A percentile compares a stretch with the other conserved stretches of the same genome.
Evolutionary conservation across 371 early-diverging fungal species (phyloP).

Genomic region (Circinella umbellata): DNA sequence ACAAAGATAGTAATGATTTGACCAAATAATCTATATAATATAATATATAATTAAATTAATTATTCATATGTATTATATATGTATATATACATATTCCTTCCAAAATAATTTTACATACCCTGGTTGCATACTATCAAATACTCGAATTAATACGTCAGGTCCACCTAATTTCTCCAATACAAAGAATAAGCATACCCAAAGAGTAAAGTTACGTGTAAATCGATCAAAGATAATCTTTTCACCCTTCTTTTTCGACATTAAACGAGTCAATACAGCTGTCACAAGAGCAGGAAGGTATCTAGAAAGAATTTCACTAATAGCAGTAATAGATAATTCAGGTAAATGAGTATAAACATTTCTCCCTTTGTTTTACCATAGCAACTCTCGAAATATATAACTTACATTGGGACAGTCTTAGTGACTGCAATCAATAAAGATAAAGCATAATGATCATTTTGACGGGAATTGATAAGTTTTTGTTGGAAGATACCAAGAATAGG

Average conservation of each 20-base stretch:
- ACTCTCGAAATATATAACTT: conserved; percentile 28
- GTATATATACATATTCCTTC: too few relatives aligned
- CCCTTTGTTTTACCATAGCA: too few relatives aligned
- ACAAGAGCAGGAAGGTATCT: conserved; percentile 81
- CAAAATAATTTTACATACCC: conserved; percentile 39
- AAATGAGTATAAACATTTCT: background rate
- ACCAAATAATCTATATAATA: conserved; percentile 63
- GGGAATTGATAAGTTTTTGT: conserved; percentile 89
- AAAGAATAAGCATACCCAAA: conserved; percentile 76
- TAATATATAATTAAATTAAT: too few relatives aligned
- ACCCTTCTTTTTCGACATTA: conserved; percentile 73
- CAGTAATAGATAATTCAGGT: background rate
- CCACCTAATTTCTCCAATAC: conserved; percentile 64
- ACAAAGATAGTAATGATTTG: conserved; percentile 72
- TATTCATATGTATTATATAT: too few relatives aligned
- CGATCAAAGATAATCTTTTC: conserved; percentile 40
- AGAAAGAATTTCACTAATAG: conserved; percentile 51
- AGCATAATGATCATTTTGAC: conserved; percentile 84
- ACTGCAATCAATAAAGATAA: conserved; percentile 81
- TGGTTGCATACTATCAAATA: conserved; percentile 82
- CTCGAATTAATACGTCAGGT: conserved; percentile 69
- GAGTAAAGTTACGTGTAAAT: conserved; percentile 80
- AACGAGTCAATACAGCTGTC: conserved; percentile 75
- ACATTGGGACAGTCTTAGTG: conserved; percentile 72
- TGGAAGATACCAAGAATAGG: conserved; percentile 91